These are phyloP conservation scores for Pleoardoris graminearum DNA, from an alignment of 2,329 filamentous ascomycete genomes.

Conservation along the genomic window DNA sequence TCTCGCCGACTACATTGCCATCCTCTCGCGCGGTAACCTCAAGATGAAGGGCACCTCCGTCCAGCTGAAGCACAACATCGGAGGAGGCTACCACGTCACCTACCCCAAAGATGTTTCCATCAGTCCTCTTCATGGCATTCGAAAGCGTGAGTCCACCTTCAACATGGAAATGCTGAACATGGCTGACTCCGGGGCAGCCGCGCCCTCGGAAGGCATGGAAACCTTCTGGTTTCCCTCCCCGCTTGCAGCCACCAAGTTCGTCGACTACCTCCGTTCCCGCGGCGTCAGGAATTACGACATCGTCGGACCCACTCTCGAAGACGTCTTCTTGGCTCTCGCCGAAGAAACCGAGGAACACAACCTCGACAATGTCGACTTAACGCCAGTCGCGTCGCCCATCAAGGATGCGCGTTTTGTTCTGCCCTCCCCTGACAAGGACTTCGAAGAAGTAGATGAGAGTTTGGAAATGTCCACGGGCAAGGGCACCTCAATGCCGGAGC, in stretches of 20 bases:
- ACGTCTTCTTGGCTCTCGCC: constrained; percentile 85
- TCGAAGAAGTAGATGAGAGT: constrained; percentile 32
- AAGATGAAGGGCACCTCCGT: constrained; percentile 84
- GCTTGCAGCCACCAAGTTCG: constrained; percentile 69
- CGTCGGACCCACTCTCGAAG: constrained; percentile 86
- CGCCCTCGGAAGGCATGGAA: constrained; percentile 63
- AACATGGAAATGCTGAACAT: background rate
- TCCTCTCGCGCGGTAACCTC: constrained; percentile 81
- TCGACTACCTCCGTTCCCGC: constrained; percentile 67
- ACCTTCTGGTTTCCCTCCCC: constrained; percentile 75
- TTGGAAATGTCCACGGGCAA: constrained; percentile 65
- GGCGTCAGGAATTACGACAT: constrained; percentile 80
- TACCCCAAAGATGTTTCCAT: constrained; percentile 48
- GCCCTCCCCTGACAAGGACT: constrained; percentile 32
- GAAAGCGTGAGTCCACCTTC: constrained; percentile 44
- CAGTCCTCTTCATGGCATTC: constrained; percentile 47
- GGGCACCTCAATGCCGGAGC: constrained; percentile 68
- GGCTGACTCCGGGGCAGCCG: constrained; percentile 2
- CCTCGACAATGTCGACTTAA: constrained; percentile 28
- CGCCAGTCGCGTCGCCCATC: constrained; percentile 16
- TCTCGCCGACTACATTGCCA: constrained; percentile 83
- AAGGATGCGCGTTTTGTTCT: constrained; percentile 25
- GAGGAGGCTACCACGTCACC: constrained; percentile 78
- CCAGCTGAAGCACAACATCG: constrained; percentile 78
- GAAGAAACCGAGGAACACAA: constrained; percentile 70